Conservation (phyloP, 495 filamentous ascomycete genomes). For the Haplographium delicatum region DNA sequence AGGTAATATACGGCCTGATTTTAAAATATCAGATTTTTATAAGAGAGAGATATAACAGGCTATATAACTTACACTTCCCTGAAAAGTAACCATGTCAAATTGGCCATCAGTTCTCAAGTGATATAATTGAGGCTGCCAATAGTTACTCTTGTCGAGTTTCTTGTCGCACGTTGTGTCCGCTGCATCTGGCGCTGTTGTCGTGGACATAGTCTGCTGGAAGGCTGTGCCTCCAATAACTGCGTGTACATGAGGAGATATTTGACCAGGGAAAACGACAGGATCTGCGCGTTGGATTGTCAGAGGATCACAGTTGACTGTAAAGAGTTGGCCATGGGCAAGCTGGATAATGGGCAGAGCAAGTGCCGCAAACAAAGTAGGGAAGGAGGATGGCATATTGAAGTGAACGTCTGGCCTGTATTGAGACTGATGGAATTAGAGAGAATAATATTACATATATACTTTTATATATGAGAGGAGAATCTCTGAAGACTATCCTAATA, state of each 20-base stretch:
- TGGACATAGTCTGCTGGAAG: constrained; percentile 57
- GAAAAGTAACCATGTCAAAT: constrained; percentile 64
- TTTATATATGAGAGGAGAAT: no score
- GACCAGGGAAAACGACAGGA: constrained; percentile 56
- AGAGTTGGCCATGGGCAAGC: no score
- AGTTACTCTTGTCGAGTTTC: constrained; percentile 62
- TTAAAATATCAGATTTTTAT: constrained; percentile 63
- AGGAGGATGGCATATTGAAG: no score
- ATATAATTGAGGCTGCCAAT: constrained; percentile 67
- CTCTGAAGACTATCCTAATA: no score
- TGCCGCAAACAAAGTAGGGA: no score
- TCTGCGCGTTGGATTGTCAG: constrained; percentile 52
- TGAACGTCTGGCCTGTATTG: no score
- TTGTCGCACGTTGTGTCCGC: constrained; percentile 59
- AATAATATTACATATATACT: no score
- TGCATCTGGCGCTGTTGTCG: constrained; percentile 44
- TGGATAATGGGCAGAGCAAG: no score
- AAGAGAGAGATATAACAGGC: constrained; percentile 39
- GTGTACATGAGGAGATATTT: constrained; percentile 55
- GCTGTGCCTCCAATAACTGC: constrained; percentile 63
- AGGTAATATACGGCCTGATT: constrained; percentile 29
- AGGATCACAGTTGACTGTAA: constrained; percentile 27
- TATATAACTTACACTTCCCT: no score
- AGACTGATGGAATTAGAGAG: no score
- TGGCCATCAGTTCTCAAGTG: constrained; percentile 54